Evolutionary conservation across 495 filamentous ascomycete genomes (phyloP).

Genomic region (Penicillium samsonianum): DNA sequence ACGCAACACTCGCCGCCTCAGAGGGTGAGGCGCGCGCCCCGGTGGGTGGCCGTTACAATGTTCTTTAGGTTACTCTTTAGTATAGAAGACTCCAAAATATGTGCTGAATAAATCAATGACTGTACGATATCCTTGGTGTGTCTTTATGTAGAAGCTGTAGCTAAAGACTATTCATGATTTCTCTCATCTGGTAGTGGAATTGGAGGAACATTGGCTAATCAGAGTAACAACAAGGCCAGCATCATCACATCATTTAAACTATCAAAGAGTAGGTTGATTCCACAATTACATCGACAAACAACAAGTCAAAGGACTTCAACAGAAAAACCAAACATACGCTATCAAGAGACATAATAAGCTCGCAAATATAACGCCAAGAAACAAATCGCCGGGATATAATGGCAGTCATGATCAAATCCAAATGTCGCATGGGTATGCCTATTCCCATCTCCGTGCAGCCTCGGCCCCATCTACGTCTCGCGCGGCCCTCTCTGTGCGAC

Average conservation of each 20-base stretch:
- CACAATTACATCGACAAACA: background rate
- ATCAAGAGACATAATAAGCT: background rate
- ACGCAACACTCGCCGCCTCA: slow-evolving; percentile 88
- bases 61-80: slow-evolving; percentile 73
- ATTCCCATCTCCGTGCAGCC: slow-evolving; percentile 55
- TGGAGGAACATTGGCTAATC: background rate
- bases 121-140: slow-evolving; percentile 23
- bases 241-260: background rate
- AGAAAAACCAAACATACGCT: background rate
- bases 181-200: background rate
- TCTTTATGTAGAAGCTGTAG: background rate
- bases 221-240: background rate
- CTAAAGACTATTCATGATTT: background rate
- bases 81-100: background rate
- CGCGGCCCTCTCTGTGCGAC: slow-evolving; percentile 54
- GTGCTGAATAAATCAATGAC: background rate
- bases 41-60: slow-evolving; percentile 83
- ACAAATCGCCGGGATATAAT: background rate
- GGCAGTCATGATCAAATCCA: background rate
- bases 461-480: slow-evolving; percentile 59
- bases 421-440: slow-evolving; percentile 13
- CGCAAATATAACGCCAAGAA: background rate
- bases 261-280: background rate
- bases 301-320: background rate
- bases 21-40: slow-evolving; percentile 81